Conservation (phyloP, 805 yeast genomes). For the Scheffersomyces ergatensis region DNA sequence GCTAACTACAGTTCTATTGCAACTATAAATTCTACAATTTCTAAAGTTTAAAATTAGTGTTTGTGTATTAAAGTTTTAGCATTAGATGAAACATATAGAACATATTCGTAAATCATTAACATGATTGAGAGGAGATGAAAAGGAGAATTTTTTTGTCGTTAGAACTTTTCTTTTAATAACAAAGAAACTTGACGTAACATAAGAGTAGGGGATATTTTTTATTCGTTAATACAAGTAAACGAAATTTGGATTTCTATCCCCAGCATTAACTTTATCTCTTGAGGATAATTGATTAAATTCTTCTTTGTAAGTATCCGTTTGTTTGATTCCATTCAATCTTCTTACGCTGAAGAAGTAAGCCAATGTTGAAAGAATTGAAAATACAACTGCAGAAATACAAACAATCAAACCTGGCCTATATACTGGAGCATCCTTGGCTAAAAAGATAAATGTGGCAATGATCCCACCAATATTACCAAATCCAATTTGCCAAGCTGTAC, state of each 20-base stretch:
- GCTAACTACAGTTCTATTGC: too few relatives aligned
- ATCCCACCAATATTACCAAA: conserved; percentile 77
- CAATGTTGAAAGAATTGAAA: conserved; percentile 34
- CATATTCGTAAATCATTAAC: too few relatives aligned
- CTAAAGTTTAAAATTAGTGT: too few relatives aligned
- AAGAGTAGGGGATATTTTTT: too few relatives aligned
- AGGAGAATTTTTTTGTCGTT: too few relatives aligned
- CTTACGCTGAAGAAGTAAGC: conserved; percentile 29
- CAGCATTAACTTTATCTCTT: conserved; percentile 31
- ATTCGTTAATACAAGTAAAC: conserved; percentile 32
- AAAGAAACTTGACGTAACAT: too few relatives aligned
- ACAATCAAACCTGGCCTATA: conserved; percentile 55
- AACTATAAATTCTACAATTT: too few relatives aligned
- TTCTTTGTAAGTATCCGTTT: conserved; percentile 21
- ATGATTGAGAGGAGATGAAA: too few relatives aligned
- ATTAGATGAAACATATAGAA: too few relatives aligned
- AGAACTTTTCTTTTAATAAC: too few relatives aligned
- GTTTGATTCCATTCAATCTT: conserved; percentile 22
- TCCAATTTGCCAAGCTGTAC: conserved; percentile 62
- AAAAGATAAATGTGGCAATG: conserved; percentile 57
- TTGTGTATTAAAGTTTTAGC: too few relatives aligned
- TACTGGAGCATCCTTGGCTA: conserved; percentile 55
- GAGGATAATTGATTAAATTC: conserved; percentile 23
- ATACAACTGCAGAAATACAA: conserved; percentile 45
- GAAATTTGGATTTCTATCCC: conserved; percentile 38